A percentile compares a stretch with the other conserved stretches of the same genome.
These are phyloP conservation scores for Hypomyces perniciosus DNA, from an alignment of 2,329 filamentous ascomycete species.

Conservation along the genomic window DNA sequence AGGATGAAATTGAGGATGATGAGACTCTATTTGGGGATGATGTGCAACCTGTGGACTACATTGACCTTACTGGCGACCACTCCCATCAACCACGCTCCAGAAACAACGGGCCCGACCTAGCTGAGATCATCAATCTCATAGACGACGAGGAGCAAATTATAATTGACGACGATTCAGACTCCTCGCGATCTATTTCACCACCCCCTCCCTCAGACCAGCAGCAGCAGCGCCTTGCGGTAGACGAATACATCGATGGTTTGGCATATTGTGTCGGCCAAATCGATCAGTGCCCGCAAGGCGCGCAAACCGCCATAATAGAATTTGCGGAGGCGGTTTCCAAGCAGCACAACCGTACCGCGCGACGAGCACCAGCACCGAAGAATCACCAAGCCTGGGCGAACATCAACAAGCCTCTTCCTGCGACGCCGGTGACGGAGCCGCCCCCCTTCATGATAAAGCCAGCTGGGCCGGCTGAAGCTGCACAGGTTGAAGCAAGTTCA, in stretches of 20 bases:
- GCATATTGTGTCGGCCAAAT: constrained; percentile 30
- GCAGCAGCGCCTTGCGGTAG: not conserved
- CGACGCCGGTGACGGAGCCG: constrained; percentile 23
- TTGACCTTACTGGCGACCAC: constrained; percentile 18
- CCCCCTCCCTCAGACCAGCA: not conserved
- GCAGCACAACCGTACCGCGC: constrained; percentile 3
- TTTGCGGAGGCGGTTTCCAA: constrained; percentile 17
- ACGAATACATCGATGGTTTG: constrained; percentile 21
- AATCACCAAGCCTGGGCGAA: not conserved
- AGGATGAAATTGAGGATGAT: not conserved
- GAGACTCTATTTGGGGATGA: constrained; percentile 11
- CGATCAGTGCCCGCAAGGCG: constrained; percentile 20
- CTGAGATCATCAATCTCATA: constrained; percentile 10
- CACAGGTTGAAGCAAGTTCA: not conserved
- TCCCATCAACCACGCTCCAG: not conserved
- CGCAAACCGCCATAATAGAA: constrained; percentile 22
- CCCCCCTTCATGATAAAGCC: constrained; percentile 15
- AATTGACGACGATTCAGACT: not conserved
- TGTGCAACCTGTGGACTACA: constrained; percentile 10
- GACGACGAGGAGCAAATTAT: not conserved
- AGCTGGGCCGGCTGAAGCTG: not conserved
- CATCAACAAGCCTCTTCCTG: constrained; percentile 26
- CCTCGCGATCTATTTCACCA: not conserved
- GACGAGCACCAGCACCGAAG: not conserved
- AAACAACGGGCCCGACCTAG: not conserved